A percentile compares a stretch with the other conserved stretches of the same genome.
Evolutionary conservation across 176 grass and related monocot species (phyloP).

Genomic region (Pontederia crassipes): DNA sequence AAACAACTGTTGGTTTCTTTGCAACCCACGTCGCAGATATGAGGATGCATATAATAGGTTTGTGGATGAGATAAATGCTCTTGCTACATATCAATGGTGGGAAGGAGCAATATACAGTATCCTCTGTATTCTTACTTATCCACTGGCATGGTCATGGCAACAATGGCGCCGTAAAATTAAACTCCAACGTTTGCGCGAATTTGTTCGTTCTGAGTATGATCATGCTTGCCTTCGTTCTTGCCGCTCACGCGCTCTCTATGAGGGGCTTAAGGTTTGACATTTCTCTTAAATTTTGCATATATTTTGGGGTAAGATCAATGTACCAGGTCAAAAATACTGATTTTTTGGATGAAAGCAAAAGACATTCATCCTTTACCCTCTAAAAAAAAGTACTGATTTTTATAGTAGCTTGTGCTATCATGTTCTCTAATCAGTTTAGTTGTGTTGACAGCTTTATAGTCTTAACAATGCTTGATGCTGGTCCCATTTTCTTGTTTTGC

Average conservation of each 20-base stretch:
- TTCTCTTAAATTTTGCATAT: too few relatives aligned
- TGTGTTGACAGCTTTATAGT: too few relatives aligned
- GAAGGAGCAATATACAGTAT: slow-evolving; percentile 72
- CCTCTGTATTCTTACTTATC: slow-evolving; percentile 56
- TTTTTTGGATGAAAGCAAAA: too few relatives aligned
- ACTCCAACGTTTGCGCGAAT: slow-evolving; percentile 89
- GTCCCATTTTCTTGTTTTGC: too few relatives aligned
- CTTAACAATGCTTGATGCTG: too few relatives aligned
- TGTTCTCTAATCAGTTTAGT: too few relatives aligned
- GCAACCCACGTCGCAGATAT: slow-evolving; percentile 25
- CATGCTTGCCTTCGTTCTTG: slow-evolving; percentile 96
- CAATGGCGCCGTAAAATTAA: slow-evolving; percentile 96
- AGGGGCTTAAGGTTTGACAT: slow-evolving; percentile 85
- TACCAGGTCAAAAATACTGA: too few relatives aligned
- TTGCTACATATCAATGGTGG: slow-evolving; percentile 99
- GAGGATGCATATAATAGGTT: slow-evolving; percentile 93
- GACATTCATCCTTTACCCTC: too few relatives aligned
- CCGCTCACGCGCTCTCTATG: slow-evolving; percentile 96
- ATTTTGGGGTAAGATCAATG: too few relatives aligned
- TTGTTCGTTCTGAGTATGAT: slow-evolving; percentile 98
- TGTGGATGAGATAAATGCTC: slow-evolving; percentile 93
- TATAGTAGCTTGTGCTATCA: too few relatives aligned
- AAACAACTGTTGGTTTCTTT: slow-evolving; percentile 12
- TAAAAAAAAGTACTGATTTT: too few relatives aligned
- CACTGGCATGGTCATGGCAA: slow-evolving; percentile 97